Conservation (phyloP, 176 grass and related monocot species). For the Musa acuminata region DNA sequence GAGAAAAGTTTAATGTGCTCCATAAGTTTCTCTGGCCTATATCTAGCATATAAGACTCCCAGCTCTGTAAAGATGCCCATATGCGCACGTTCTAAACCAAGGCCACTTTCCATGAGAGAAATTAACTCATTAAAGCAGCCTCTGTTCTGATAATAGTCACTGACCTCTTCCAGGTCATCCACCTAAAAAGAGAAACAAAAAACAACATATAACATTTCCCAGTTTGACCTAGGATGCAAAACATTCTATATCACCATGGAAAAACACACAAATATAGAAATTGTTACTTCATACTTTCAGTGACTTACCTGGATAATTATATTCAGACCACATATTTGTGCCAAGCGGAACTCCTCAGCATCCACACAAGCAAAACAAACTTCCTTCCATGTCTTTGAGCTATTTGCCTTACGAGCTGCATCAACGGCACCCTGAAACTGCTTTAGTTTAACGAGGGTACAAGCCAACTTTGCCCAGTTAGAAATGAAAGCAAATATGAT, state of each 20-base stretch:
- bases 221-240: background rate
- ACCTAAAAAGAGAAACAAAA: slow-evolving; percentile 15
- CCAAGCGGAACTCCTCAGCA: slow-evolving; percentile 87
- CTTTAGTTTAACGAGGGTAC: slow-evolving; percentile 77
- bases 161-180: slow-evolving; percentile 41
- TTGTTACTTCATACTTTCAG: no score
- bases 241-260: background rate
- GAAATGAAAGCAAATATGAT: slow-evolving; percentile 97
- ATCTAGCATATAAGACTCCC: slow-evolving; percentile 91
- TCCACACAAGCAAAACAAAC: slow-evolving; percentile 98
- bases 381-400: slow-evolving; percentile 91
- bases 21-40: slow-evolving; percentile 93
- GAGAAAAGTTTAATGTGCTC: slow-evolving; percentile 98
- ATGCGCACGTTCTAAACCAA: slow-evolving; percentile 61
- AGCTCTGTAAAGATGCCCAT: slow-evolving; percentile 97
- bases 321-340: slow-evolving; percentile 92
- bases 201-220: background rate
- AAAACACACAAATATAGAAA: no score
- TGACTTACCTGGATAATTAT: slow-evolving; percentile 71
- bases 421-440: slow-evolving; percentile 97
- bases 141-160: slow-evolving; percentile 43
- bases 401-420: slow-evolving; percentile 94
- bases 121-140: slow-evolving; percentile 42
- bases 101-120: slow-evolving; percentile 38
- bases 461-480: slow-evolving; percentile 93